Evolutionary conservation across 2,329 filamentous ascomycete species (phyloP).

Genomic region (Paracorniculantispora psalliotae): DNA sequence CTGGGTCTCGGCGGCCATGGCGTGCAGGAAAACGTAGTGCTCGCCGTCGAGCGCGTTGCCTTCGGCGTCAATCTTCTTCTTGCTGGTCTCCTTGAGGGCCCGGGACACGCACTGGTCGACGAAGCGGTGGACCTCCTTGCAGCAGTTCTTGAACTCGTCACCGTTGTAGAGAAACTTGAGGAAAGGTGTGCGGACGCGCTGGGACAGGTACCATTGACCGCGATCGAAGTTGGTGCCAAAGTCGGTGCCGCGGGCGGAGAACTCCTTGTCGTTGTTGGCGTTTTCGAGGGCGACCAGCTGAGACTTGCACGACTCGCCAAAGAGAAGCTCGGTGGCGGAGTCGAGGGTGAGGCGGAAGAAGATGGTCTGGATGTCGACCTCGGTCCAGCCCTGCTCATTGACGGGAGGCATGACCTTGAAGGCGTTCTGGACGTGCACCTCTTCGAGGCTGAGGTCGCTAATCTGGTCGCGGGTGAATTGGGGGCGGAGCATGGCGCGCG

Average conservation of each 20-base stretch:
- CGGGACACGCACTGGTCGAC: conserved; percentile 60
- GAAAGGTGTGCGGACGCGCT: conserved; percentile 46
- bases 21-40: conserved; percentile 30
- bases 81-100: conserved; percentile 34
- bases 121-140: conserved; percentile 61
- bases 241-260: conserved; percentile 19
- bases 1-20: conserved; percentile 29
- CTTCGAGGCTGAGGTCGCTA: conserved; percentile 38
- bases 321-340: conserved; percentile 52
- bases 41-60: conserved; percentile 2
- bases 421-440: conserved; percentile 31
- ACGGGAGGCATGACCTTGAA: conserved; percentile 20
- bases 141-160: conserved; percentile 57
- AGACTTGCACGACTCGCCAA: conserved; percentile 49
- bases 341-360: conserved; percentile 47
- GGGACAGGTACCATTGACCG: conserved; percentile 39
- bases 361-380: conserved; percentile 40
- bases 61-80: conserved; percentile 3
- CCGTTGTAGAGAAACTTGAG: conserved; percentile 44
- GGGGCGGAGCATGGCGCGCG: conserved; percentile 34
- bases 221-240: conserved; percentile 30
- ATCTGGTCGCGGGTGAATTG: conserved; percentile 41
- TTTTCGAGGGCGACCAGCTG: conserved; percentile 22
- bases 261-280: conserved; percentile 22
- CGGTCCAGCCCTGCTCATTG: conserved; percentile 31